Evolutionary conservation across 164 flowering plant species (phyloP).

Genomic region (Warburgia ugandensis): DNA sequence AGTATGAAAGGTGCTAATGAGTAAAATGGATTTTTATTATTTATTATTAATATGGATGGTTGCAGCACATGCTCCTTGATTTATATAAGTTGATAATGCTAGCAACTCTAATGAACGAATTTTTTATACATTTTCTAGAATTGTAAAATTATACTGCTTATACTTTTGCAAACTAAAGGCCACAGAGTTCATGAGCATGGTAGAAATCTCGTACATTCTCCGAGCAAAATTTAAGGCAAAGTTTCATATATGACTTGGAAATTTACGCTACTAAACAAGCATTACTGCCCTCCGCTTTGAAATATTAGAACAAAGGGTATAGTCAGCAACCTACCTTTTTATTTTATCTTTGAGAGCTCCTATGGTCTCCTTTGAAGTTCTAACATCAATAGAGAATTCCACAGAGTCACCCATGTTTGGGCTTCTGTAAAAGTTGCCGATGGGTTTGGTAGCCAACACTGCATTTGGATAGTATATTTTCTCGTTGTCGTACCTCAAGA

Average conservation of each 20-base stretch:
- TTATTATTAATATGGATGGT: too few relatives aligned
- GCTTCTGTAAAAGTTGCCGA: slow-evolving; percentile 29
- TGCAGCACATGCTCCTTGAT: too few relatives aligned
- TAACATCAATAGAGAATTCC: slow-evolving; percentile 21
- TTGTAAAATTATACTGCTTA: too few relatives aligned
- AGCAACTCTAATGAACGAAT: too few relatives aligned
- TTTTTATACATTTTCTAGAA: too few relatives aligned
- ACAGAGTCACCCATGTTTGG: slow-evolving; percentile 28
- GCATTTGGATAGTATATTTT: slow-evolving; percentile 25
- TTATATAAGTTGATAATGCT: too few relatives aligned
- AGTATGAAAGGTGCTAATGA: too few relatives aligned
- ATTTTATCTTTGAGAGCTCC: slow-evolving; percentile 30
- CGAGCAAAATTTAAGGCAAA: too few relatives aligned
- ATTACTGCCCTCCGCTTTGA: not conserved
- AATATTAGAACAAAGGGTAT: not conserved
- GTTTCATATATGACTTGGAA: not conserved
- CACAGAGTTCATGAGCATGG: too few relatives aligned
- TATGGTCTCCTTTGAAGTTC: slow-evolving; percentile 20
- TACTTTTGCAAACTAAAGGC: too few relatives aligned
- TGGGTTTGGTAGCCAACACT: slow-evolving; percentile 20
- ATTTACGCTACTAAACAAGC: not conserved
- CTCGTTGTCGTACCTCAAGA: slow-evolving; percentile 29
- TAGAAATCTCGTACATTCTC: too few relatives aligned
- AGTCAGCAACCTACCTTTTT: slow-evolving; percentile 24
- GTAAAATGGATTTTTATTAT: too few relatives aligned